Conservation (phyloP, 2,329 filamentous ascomycete genomes). For the Xylariaceae sp. region DNA sequence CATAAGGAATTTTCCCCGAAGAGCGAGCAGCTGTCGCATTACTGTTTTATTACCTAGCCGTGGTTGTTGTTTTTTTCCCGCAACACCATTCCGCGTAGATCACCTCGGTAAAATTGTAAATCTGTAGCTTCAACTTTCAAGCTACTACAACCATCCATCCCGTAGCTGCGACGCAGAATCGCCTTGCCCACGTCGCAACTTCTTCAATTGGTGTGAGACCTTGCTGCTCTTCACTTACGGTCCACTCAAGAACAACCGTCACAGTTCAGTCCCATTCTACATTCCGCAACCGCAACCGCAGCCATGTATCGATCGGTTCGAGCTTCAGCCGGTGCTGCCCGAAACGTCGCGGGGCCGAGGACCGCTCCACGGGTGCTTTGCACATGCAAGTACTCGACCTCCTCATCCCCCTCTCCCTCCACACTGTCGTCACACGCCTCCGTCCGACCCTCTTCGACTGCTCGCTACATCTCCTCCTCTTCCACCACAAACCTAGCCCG, state of each 20-base stretch:
- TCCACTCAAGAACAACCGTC: neutral
- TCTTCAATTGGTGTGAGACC: no score
- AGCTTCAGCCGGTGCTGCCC: constrained; percentile 33
- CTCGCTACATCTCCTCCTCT: constrained; percentile 15
- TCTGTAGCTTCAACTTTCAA: no score
- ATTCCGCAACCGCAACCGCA: neutral
- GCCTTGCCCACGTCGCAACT: no score
- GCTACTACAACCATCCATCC: no score
- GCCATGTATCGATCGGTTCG: constrained; percentile 38
- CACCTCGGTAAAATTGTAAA: no score
- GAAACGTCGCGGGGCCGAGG: constrained; percentile 34
- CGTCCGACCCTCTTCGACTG: constrained; percentile 11
- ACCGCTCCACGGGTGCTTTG: constrained; percentile 31
- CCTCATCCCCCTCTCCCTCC: constrained; percentile 19
- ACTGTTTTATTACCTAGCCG: no score
- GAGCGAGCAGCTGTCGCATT: no score
- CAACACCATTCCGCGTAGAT: no score
- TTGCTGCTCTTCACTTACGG: neutral
- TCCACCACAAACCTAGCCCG: constrained; percentile 23
- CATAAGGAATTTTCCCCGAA: no score
- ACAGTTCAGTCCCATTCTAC: neutral
- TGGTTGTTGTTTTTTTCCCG: no score
- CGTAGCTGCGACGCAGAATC: no score
- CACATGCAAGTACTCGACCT: constrained; percentile 35
- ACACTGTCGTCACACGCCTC: constrained; percentile 20